A percentile compares a stretch with the other conserved stretches of the same genome.
These are phyloP conservation scores for Aureobasidium sp. DNA, from an alignment of 2,329 filamentous ascomycete genomes.

Conservation along the genomic window DNA sequence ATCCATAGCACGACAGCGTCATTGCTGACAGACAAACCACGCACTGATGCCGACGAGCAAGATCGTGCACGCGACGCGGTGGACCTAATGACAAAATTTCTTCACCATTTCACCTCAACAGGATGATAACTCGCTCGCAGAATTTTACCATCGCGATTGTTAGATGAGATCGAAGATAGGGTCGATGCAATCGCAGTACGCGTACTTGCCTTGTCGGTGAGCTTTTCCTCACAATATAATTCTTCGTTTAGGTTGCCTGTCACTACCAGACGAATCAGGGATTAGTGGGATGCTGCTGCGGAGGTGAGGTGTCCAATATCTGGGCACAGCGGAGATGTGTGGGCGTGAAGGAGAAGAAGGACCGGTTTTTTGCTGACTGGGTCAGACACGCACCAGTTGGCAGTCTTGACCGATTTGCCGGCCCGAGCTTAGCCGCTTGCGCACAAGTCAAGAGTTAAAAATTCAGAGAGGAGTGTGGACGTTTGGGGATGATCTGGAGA, in stretches of 20 bases:
- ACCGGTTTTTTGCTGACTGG: constrained; percentile 1
- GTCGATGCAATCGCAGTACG: neutral
- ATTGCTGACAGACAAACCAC: constrained; percentile 6
- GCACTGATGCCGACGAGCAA: neutral
- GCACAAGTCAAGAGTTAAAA: constrained; percentile 11
- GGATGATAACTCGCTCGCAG: neutral
- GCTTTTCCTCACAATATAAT: neutral
- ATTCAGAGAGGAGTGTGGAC: neutral
- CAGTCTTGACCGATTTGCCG: constrained; percentile 9
- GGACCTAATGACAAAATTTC: constrained; percentile 1
- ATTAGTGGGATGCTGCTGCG: neutral
- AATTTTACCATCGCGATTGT: constrained; percentile 3
- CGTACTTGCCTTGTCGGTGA: neutral
- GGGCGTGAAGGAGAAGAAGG: neutral
- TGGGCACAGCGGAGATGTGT: constrained; percentile 10
- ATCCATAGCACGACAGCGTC: constrained; percentile 8
- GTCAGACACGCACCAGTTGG: neutral
- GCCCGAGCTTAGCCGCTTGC: constrained; percentile 13
- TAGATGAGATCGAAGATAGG: neutral
- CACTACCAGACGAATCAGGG: neutral
- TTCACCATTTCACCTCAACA: neutral
- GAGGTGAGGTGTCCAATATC: neutral
- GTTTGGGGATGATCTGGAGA: constrained; percentile 13
- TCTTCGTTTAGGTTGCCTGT: neutral
- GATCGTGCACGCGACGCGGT: neutral